phyloP scores from a whole-genome alignment of 2,329 filamentous ascomycete species.

The Sarocladium oryzae region DNA sequence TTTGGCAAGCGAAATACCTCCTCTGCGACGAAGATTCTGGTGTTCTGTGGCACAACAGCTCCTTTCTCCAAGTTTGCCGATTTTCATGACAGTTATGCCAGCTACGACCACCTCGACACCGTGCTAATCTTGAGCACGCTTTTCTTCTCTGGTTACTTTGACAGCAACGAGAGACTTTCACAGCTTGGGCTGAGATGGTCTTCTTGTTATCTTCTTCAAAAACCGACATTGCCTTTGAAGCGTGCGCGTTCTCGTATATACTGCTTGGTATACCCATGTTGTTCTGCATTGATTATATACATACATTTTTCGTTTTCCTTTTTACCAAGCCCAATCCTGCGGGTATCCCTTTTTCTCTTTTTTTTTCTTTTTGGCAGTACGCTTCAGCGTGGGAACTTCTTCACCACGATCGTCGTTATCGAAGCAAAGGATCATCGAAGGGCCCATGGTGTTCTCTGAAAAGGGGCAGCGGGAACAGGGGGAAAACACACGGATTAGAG shows the following conservation, averaged over 20 bases:
- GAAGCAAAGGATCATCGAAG: too few relatives aligned
- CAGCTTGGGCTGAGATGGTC: too few relatives aligned
- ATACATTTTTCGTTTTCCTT: background rate
- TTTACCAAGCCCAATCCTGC: background rate
- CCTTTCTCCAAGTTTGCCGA: background rate
- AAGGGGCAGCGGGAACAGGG: too few relatives aligned
- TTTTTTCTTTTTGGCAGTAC: background rate
- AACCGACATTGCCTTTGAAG: background rate
- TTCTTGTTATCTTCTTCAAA: too few relatives aligned
- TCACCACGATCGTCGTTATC: too few relatives aligned
- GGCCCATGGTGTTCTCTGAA: too few relatives aligned
- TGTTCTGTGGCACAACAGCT: background rate
- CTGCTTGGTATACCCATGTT: slow-evolving; percentile 9
- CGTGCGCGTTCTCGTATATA: background rate
- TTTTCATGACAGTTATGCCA: background rate
- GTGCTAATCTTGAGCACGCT: background rate
- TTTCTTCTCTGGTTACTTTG: background rate
- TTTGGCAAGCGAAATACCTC: slow-evolving; percentile 6
- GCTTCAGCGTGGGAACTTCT: too few relatives aligned
- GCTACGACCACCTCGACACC: background rate
- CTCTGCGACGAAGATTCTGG: background rate
- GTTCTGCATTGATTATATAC: background rate
- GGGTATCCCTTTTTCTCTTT: background rate
- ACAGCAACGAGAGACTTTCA: too few relatives aligned
- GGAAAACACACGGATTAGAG: too few relatives aligned